Evolutionary conservation across 2,329 filamentous ascomycete species (phyloP).

Genomic region (Alternaria incomplexa): DNA sequence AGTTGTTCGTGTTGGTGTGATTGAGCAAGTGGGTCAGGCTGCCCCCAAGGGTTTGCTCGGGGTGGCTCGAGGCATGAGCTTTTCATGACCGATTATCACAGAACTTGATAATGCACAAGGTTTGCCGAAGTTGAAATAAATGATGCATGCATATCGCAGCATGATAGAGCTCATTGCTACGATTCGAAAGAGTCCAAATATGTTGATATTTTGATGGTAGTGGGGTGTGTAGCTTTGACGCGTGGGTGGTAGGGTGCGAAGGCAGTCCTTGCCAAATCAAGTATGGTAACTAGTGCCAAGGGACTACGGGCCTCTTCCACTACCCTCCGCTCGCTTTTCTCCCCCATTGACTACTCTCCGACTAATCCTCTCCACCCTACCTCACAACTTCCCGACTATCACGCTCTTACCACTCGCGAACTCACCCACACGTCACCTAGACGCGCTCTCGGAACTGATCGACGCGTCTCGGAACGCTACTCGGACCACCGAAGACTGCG

Average conservation of each 20-base stretch:
- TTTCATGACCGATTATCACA: conserved; percentile 16
- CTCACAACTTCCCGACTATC: conserved; percentile 37
- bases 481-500: conserved; percentile 38
- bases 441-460: conserved; percentile 53
- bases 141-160: conserved; percentile 15
- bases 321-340: conserved; percentile 34
- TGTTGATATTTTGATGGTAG: conserved; percentile 51
- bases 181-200: conserved; percentile 73
- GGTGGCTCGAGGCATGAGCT: conserved; percentile 35
- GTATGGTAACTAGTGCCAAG: conserved; percentile 29
- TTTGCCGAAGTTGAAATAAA: conserved; percentile 6
- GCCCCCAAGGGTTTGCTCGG: conserved; percentile 33
- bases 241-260: conserved; percentile 37
- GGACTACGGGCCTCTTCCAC: conserved; percentile 31
- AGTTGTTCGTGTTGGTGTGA: conserved; percentile 13
- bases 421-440: conserved; percentile 33
- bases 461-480: conserved; percentile 48
- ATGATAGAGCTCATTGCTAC: conserved; percentile 32
- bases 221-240: conserved; percentile 34
- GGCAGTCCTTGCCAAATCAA: conserved; percentile 32
- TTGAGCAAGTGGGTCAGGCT: conserved; percentile 42
- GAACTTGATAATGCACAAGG: conserved; percentile 12
- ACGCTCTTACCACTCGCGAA: conserved; percentile 35
- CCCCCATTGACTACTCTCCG: conserved; percentile 45
- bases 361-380: conserved; percentile 38